These are phyloP conservation scores for Lantana camara DNA, from an alignment of 257 asterid species.

Conservation along the genomic window DNA sequence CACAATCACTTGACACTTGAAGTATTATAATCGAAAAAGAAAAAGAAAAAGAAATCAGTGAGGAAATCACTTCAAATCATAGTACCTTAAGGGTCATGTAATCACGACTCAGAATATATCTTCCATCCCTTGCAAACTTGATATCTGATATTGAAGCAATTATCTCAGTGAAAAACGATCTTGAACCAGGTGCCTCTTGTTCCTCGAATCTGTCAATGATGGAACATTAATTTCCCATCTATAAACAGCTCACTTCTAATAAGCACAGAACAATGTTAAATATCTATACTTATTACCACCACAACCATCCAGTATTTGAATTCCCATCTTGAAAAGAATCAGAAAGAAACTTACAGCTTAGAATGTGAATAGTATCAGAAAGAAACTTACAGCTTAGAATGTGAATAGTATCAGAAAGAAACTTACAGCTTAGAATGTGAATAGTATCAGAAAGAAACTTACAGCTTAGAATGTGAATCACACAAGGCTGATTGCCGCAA, in stretches of 20 bases:
- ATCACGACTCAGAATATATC: constrained; percentile 96
- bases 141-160: constrained; percentile 99
- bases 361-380: no score
- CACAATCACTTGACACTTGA: constrained; percentile 3
- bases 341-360: no score
- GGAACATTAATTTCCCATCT: constrained; percentile 36
- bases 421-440: constrained; percentile 55
- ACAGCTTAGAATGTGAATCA: constrained; percentile 84
- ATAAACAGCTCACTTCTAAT: constrained; percentile 15
- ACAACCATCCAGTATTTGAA: constrained; percentile 17
- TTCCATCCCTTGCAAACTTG: constrained; percentile 91
- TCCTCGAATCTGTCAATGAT: constrained; percentile 87
- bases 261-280: constrained; percentile 22
- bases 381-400: no score
- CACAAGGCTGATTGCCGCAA: constrained; percentile 90
- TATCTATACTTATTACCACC: constrained; percentile 11
- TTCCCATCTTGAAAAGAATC: constrained; percentile 11
- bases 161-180: constrained; percentile 99
- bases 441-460: constrained; percentile 35
- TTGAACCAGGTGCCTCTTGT: constrained; percentile 95
- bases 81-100: constrained; percentile 98
- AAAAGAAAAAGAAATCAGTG: constrained; percentile 16
- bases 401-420: constrained; percentile 11
- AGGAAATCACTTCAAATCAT: constrained; percentile 6
- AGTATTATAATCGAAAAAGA: constrained; percentile 17